Base-by-base conservation (phyloP, 208 protist genomes). In the Trichomonas tenax region DNA sequence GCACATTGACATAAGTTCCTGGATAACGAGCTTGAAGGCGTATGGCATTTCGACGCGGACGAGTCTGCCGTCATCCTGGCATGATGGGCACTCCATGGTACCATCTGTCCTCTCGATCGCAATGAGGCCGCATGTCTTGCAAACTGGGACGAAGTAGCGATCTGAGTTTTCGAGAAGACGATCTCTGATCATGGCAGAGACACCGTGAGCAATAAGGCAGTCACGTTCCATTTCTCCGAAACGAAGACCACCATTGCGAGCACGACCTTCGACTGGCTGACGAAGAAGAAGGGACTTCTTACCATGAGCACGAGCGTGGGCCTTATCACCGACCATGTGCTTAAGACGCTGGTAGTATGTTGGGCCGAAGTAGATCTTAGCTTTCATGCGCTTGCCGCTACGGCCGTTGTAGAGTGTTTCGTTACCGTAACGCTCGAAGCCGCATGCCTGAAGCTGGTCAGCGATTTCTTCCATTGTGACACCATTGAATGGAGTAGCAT, bases 141-240 rank as follows among this genome's bases (percentile, higher is more conserved):
- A 99, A 36, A 99, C 97, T 97, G 99, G 98, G 36, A 99, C 98
- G 23, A 97, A 89, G 97, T 98, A 99, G 44, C 97, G 96, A 96
- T 99, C 98, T 0, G 98, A 98, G 44, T 98, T 97, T 46, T 98
- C 96, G 84, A 99, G 98, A 1, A 99, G 97, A 34, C 98, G 97
- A 96, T 99, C 98, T 63, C 96, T 48, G 11, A 97, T 72, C 96
- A 99, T 99, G 38, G 97, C 95, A 38, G 98, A 97, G 0, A 98
- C 97, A 72, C 99, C 99, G 96, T 99, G 98, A 41, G 98, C 98
- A 96, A 99, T 98, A 98, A 99, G 98, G 97, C 98, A 99, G 96
- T 99, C 98, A 81, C 98, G 97, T 97, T 99, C 99, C 99, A 99
- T 99, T 97, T 99, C 98, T 93, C 99, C 99, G 96, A 99, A 99